Base-by-base conservation (phyloP, 106 monocot species). In the Acanthochlamys bracteata region DNA sequence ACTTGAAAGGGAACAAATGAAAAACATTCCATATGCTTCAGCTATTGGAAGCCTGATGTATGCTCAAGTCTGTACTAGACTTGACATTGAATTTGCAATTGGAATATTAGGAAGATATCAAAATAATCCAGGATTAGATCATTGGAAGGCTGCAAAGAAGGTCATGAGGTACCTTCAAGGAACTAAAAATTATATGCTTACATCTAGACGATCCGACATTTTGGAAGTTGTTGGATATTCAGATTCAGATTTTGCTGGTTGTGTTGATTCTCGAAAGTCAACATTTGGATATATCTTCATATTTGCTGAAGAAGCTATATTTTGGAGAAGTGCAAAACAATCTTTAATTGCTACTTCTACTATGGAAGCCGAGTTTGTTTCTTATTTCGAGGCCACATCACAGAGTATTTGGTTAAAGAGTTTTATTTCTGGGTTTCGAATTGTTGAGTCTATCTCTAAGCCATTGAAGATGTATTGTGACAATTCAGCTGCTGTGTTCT, bases 391-490 rank as follows among this genome's bases (percentile, higher is more conserved):
- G 26, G 26, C 59, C 25, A 13, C 59, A 25, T 59, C 6, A 24
- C 59, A 59, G 59, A 25, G 25, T 59, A 59, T 59, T 25, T 59
- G 22, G 59, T 3, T 59, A 14, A 59, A 25, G 25, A 59, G 26
- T 24, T 25, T 59, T 33, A 59, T 59, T 17, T 13, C 25, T 25
- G 25, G 10, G 12, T 6, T 59, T 59, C 1, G 26, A 24, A 12
- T 59, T 10, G 25, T 59, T 20, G 25, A 59, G 24, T 25, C 22
- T 17, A 59, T 62, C 20, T 4, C 1, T 4, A 41, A 21, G 20
- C 68, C 43, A 43, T 0, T 69, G 21, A 69, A 20, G 42, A 57
- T 69, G 3, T 58, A 58, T 43, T 69, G 68, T 69, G 68, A 69
- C 41, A 69, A 69, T 58, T 19, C 20, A 41, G 42, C 42, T 42